Base-by-base conservation (phyloP, 306 rosid species). In the Adenanthera pavonina region DNA sequence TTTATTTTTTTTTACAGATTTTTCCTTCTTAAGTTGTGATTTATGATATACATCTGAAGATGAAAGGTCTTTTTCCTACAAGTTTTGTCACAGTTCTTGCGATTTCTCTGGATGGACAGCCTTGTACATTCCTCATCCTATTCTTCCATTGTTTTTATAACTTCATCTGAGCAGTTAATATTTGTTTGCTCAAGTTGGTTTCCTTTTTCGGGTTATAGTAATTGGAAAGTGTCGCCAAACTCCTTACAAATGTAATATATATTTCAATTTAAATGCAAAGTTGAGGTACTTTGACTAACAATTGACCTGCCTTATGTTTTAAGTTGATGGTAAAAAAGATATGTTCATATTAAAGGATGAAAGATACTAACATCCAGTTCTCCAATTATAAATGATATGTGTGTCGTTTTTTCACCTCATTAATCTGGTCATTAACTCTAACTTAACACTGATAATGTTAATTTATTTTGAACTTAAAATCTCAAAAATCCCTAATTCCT, bases 71-170 rank as follows among this genome's bases (percentile, higher is more conserved):
- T 72, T 72, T 81, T 76, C 72, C 87, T 60, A 78, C 81, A 17
- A 82, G 79, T 75, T 77, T 30, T 67, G 47, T 76, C 88, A 35
- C 15, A 85, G 81, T 66, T 82, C 81, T 60, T 76, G 57, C 81
- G 76, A 79, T 80, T 82, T 81, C 49, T 64, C 78, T 52, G 62
- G 77, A 53, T 66, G 86, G 79, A 33, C 76, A 59, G 57, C 67
- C 64, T 79, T 84, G 88, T 87, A 84, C 84, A 82, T 75, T 71
- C 68, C 74, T 78, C 80, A 48, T 75, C 84, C 74, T 78, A 79
- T 75, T 79, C 71, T 79, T 81, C 77, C 80, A 85, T 88, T 88
- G 65, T 72, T 85, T 79, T 49, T 78, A 72, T 72, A 51, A 80
- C 79, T 82, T 71, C 74, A 49, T 67, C 85, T 57, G 87, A 85